A percentile compares a stretch with the other conserved stretches of the same genome.
Conservation (phyloP, 2,329 filamentous ascomycete genomes). For the Fusarium napiforme region DNA sequence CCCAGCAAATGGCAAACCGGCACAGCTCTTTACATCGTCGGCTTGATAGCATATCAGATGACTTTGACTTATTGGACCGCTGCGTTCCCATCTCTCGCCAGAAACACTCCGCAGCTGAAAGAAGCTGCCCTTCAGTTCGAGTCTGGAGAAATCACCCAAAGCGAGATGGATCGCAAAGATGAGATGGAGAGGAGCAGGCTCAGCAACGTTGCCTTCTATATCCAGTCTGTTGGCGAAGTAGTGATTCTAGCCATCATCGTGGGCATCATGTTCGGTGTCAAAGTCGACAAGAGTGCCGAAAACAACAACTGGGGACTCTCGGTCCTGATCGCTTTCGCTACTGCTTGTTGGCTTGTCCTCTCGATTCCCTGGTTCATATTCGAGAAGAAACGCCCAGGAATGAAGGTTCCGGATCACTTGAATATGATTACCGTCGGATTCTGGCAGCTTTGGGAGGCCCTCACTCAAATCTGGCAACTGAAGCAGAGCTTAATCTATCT, state of each 20-base stretch:
- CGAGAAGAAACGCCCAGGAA: conserved; percentile 72
- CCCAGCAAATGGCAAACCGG: conserved; percentile 68
- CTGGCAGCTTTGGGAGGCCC: conserved; percentile 69
- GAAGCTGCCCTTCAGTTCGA: conserved; percentile 48
- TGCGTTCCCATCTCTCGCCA: conserved; percentile 57
- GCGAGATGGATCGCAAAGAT: conserved; percentile 70
- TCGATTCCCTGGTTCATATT: conserved; percentile 74
- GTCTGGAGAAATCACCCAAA: conserved; percentile 61
- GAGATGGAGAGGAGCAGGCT: conserved; percentile 72
- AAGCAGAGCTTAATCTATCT: conserved; percentile 75
- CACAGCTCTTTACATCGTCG: conserved; percentile 72
- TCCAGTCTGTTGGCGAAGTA: conserved; percentile 71
- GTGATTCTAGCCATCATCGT: conserved; percentile 73
- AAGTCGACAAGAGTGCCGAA: conserved; percentile 66
- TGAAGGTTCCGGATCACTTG: conserved; percentile 49
- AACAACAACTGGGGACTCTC: conserved; percentile 75
- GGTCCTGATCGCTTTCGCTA: conserved; percentile 73
- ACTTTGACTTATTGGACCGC: conserved; percentile 77
- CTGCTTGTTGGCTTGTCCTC: conserved; percentile 71
- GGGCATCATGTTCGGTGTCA: conserved; percentile 69
- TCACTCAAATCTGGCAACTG: conserved; percentile 70
- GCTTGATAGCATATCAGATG: conserved; percentile 73
- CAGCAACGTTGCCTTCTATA: conserved; percentile 71
- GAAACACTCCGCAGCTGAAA: conserved; percentile 50
- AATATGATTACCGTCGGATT: conserved; percentile 69